A percentile compares a stretch with the other conserved stretches of the same genome.
These are phyloP conservation scores for Primulina huaijiensis DNA, from an alignment of 257 asterid genomes.

Conservation along the genomic window DNA sequence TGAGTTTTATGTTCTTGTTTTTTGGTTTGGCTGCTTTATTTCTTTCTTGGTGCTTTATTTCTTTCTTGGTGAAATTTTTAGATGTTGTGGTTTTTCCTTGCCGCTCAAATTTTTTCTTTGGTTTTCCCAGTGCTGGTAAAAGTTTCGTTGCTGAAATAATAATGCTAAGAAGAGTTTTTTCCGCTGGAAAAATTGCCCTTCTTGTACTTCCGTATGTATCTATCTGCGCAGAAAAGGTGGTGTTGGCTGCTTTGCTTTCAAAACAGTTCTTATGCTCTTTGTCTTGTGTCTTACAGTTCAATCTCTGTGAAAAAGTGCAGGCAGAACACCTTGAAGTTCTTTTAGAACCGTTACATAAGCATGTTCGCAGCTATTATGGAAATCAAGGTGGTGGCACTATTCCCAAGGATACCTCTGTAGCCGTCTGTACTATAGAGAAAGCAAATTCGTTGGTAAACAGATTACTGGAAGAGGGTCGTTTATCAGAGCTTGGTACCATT, in stretches of 20 bases:
- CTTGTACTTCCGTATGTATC: constrained; percentile 98
- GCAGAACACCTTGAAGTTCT: constrained; percentile 93
- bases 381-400: constrained; percentile 94
- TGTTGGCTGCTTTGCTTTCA: constrained; percentile 12
- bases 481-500: constrained; percentile 90
- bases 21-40: constrained; percentile 9
- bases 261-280: constrained; percentile 19
- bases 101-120: constrained; percentile 17
- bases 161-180: constrained; percentile 84
- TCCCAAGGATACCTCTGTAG: constrained; percentile 91
- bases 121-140: constrained; percentile 78
- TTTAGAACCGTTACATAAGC: constrained; percentile 79
- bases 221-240: constrained; percentile 91
- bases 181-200: constrained; percentile 82
- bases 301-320: constrained; percentile 37
- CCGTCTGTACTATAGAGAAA: constrained; percentile 97
- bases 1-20: constrained; percentile 7
- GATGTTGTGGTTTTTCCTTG: constrained; percentile 19
- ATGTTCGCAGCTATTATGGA: constrained; percentile 95
- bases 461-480: constrained; percentile 90
- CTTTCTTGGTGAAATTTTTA: constrained; percentile 1
- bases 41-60: not conserved
- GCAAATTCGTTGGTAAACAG: constrained; percentile 89
- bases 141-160: constrained; percentile 96
- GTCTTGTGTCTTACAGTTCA: constrained; percentile 21